These are phyloP conservation scores for Lactuca saligna DNA, from an alignment of 129 eudicot species.

Conservation along the genomic window DNA sequence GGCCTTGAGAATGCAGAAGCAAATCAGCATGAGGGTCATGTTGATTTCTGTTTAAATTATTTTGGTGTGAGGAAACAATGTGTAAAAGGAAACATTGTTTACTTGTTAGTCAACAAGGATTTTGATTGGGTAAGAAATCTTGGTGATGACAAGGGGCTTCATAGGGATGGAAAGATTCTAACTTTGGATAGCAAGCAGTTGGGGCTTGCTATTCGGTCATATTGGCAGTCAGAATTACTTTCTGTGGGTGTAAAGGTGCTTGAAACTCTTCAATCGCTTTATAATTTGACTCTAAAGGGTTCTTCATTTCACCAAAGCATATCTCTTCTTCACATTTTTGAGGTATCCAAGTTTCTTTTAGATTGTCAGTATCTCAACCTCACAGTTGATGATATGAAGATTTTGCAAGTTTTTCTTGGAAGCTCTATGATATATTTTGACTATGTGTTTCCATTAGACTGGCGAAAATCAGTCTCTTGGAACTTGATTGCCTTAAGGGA, in stretches of 20 bases:
- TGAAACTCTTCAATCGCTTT: slow-evolving; percentile 35
- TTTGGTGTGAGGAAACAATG: slow-evolving; percentile 43
- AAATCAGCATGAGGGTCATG: not conserved
- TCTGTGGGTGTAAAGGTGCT: slow-evolving; percentile 48
- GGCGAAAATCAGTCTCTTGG: slow-evolving; percentile 30
- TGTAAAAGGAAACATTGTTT: slow-evolving; percentile 1
- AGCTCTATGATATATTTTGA: slow-evolving; percentile 25
- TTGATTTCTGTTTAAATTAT: slow-evolving; percentile 30
- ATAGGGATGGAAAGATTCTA: slow-evolving; percentile 17
- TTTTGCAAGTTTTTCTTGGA: slow-evolving; percentile 23
- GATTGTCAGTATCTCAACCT: slow-evolving; percentile 23
- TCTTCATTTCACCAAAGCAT: slow-evolving; percentile 32
- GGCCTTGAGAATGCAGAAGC: slow-evolving; percentile 12
- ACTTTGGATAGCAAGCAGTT: slow-evolving; percentile 38
- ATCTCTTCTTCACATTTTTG: slow-evolving; percentile 35
- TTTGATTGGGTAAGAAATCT: slow-evolving; percentile 42
- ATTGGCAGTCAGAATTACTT: slow-evolving; percentile 45
- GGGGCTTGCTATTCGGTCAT: slow-evolving; percentile 29
- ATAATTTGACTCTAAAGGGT: slow-evolving; percentile 4
- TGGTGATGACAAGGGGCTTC: slow-evolving; percentile 27
- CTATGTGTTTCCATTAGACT: slow-evolving; percentile 48
- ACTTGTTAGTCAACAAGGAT: slow-evolving; percentile 23
- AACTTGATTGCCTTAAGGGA: slow-evolving; percentile 38
- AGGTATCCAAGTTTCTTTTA: slow-evolving; percentile 34
- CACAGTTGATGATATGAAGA: slow-evolving; percentile 3